Conservation (phyloP, 2,329 filamentous ascomycete genomes). For the Neofusicoccum sp. region DNA sequence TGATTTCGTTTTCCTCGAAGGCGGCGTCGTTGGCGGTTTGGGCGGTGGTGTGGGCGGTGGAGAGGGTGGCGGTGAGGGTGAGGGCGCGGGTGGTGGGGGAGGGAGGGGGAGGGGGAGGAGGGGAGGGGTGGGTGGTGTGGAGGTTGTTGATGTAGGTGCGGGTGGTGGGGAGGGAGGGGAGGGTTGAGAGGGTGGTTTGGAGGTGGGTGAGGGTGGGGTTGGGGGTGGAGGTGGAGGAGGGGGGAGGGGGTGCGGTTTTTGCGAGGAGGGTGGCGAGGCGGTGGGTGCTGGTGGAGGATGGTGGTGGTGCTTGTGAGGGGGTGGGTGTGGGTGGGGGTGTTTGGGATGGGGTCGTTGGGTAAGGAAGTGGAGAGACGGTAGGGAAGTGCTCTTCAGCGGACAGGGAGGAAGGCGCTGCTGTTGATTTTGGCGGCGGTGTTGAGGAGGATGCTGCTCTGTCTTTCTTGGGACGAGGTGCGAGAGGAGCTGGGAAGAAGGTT, state of each 20-base stretch:
- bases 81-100: neutral
- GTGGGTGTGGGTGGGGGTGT: conserved; percentile 22
- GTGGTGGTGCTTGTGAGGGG: conserved; percentile 24
- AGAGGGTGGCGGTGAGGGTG: neutral
- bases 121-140: conserved; percentile 48
- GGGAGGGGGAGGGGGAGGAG: conserved; percentile 35
- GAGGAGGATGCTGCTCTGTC: neutral
- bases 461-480: conserved; percentile 19
- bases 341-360: conserved; percentile 31
- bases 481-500: conserved; percentile 37
- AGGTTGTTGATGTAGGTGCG: conserved; percentile 21
- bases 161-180: neutral
- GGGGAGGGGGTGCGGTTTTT: conserved; percentile 25
- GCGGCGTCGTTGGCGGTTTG: conserved; percentile 56
- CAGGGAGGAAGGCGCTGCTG: conserved; percentile 26
- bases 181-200: neutral
- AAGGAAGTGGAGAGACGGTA: conserved; percentile 23
- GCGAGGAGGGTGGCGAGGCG: conserved; percentile 30
- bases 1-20: conserved; percentile 60
- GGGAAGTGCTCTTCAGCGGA: neutral
- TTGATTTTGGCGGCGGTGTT: conserved; percentile 16
- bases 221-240: conserved; percentile 25
- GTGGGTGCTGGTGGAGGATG: conserved; percentile 25
- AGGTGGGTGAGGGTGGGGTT: conserved; percentile 23
- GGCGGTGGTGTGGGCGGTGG: conserved; percentile 40